phyloP scores from a whole-genome alignment of 2,329 filamentous ascomycete genomes.

The Aspergillus tubingensis region DNA sequence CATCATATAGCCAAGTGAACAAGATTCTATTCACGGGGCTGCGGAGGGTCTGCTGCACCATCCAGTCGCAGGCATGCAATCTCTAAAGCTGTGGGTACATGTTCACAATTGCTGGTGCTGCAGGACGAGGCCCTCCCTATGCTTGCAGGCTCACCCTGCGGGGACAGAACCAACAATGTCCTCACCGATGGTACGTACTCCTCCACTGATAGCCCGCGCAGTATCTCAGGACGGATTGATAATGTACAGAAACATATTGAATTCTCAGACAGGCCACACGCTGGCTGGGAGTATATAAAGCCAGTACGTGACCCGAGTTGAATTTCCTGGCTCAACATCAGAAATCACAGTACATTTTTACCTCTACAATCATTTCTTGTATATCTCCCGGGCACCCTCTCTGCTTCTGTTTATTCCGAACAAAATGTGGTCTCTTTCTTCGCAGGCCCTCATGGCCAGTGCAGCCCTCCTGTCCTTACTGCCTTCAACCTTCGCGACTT shows the following conservation, averaged over 20 bases:
- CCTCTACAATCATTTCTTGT: neutral
- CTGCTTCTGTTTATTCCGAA: neutral
- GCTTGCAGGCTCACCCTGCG: neutral
- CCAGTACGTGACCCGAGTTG: neutral
- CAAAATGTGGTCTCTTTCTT: neutral
- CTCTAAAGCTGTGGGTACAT: neutral
- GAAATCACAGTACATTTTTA: neutral
- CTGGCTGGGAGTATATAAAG: neutral
- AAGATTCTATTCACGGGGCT: neutral
- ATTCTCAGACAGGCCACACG: neutral
- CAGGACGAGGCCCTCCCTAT: neutral
- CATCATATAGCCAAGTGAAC: too few species aligned
- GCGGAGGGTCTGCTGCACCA: too few species aligned
- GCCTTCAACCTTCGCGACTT: neutral
- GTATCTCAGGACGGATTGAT: neutral
- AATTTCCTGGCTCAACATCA: neutral
- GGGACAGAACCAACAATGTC: neutral
- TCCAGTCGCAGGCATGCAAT: neutral
- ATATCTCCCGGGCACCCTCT: neutral
- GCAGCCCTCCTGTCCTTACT: neutral
- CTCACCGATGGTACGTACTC: neutral
- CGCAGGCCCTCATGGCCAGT: neutral
- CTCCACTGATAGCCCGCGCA: neutral
- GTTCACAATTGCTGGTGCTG: neutral
- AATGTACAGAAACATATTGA: neutral